These are phyloP conservation scores for Fonsecaea multimorphosa DNA, from an alignment of 2,329 filamentous ascomycete species.

Conservation along the genomic window DNA sequence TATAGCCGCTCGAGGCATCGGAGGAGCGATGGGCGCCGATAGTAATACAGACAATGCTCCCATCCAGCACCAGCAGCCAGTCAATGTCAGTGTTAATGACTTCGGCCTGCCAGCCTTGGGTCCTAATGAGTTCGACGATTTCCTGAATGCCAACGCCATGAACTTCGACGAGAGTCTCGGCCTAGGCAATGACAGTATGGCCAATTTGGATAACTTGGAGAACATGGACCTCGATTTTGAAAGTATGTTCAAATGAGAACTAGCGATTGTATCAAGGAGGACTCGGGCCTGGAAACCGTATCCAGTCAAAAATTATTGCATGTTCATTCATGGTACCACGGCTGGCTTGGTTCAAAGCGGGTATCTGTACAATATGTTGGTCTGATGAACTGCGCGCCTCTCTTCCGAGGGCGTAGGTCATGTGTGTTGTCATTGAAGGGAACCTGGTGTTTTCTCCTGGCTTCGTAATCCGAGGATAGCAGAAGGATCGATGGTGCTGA, in stretches of 20 bases:
- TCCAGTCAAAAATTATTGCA: not conserved
- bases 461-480: not conserved
- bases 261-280: not conserved
- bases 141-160: slow-evolving; percentile 49
- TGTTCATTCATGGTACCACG: not conserved
- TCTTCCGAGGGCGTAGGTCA: not conserved
- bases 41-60: not conserved
- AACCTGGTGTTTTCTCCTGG: not conserved
- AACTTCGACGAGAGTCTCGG: slow-evolving; percentile 52
- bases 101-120: slow-evolving; percentile 36
- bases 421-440: not conserved
- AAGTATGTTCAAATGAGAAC: slow-evolving; percentile 35
- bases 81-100: slow-evolving; percentile 28
- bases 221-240: slow-evolving; percentile 35
- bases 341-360: not conserved
- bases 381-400: not conserved
- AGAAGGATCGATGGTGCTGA: not conserved
- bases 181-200: slow-evolving; percentile 44
- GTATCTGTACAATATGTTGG: not conserved
- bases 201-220: slow-evolving; percentile 31
- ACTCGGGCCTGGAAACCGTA: not conserved
- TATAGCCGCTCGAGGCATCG: not conserved
- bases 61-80: slow-evolving; percentile 19
- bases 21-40: not conserved
- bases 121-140: slow-evolving; percentile 42